Evolutionary conservation across 148 eudicot genomes (phyloP), one percentile per base, ranked within the genome.

Genomic region (Dianthus caryophyllus): DNA sequence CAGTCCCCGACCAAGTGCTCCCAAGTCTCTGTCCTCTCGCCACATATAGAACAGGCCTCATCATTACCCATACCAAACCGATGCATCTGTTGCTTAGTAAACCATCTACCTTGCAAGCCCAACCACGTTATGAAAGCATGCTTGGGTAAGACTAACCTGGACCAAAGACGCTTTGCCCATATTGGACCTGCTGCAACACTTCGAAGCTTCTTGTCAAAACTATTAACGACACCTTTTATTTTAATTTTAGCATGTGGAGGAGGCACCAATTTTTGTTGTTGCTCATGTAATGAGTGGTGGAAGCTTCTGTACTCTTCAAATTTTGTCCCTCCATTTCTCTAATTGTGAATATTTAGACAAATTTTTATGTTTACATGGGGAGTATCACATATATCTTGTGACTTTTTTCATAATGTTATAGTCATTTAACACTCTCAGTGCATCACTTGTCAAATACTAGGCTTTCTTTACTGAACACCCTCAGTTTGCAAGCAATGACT

Each of bases 381-480:
- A n/a, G 22, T 17, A 30, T 30, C 21, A 18, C 49, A 20, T 15
- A 20, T 38, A 16, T 30, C 47, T 31, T 51, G 31, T 52, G 41
- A 52, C n/a, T n/a, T 47, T 29, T 21, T 8, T 31, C 13, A 18
- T 29, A 38, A 46, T 20, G 43, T 63, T 62, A n/a, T n/a, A n/a
- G n/a, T 52, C 25, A 46, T 51, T 24, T 63, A 43, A 48, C 33
- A 36, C 61, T 62, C 26, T 62, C 30, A 22, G 62, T 52, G 52
- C 24, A 20, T 64, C 21, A 15, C 39, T 36, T 51, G 25, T 75
- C 25, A 47, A 46, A 39, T 79, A 6, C 29, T 44, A 92, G 97
- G 91, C 96, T 41, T 92, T 92, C 84, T 92, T 87, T 73, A 55
- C 72, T 25, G 86, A 81, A 76, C 97, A 92, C 76, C 96, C 97